These are phyloP conservation scores for Tetrapyrgos nigripes DNA, from an alignment of 1,284 basidiomycete species.

Conservation along the genomic window DNA sequence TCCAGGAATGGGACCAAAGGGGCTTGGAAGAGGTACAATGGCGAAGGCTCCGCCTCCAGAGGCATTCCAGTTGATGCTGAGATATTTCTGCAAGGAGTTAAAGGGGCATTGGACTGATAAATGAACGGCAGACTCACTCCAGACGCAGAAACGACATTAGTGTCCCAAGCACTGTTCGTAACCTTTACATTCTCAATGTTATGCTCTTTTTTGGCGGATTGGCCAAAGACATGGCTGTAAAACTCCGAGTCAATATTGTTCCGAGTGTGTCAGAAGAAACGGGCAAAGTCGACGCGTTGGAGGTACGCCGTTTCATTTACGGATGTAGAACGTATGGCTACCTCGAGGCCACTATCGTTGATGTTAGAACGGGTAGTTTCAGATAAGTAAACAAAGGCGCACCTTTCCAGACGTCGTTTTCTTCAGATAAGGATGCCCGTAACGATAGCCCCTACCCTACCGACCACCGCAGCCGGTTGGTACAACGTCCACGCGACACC, in stretches of 20 bases:
- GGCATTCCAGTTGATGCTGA: conserved; percentile 95
- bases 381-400: background rate
- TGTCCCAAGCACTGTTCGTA: conserved; percentile 94
- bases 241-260: conserved; percentile 10
- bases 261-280: conserved; percentile 2
- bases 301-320: background rate
- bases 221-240: conserved; percentile 88
- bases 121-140: conserved; percentile 54
- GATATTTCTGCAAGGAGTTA: conserved; percentile 64
- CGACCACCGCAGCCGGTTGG: no score
- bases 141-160: conserved; percentile 91
- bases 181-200: conserved; percentile 92
- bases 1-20: conserved; percentile 62
- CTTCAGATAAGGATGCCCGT: conserved; percentile 4
- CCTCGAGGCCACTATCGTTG: background rate
- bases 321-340: background rate
- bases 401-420: background rate
- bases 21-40: conserved; percentile 85
- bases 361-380: background rate
- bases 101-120: background rate
- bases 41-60: conserved; percentile 97
- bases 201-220: conserved; percentile 84
- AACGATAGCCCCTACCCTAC: conserved; percentile 18
- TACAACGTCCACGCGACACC: conserved; percentile 15
- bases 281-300: background rate